Conservation (phyloP, 1,139 yeast genomes). For the Blastobotrys niveus region DNA sequence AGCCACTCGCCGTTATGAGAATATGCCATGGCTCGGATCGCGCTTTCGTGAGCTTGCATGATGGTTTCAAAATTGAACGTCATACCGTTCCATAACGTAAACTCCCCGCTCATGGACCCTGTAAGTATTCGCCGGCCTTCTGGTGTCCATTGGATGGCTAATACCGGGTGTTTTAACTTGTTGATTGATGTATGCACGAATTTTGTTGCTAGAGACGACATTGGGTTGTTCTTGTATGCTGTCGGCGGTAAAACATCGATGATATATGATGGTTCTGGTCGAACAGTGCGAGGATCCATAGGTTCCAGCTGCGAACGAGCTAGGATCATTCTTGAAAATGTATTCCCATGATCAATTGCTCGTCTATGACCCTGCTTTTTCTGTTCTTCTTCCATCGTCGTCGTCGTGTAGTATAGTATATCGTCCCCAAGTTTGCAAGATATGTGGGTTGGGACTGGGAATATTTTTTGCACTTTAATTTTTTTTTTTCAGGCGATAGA, state of each 20-base stretch:
- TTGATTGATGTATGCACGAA: constrained; percentile 88
- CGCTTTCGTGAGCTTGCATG: constrained; percentile 96
- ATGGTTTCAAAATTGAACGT: constrained; percentile 94
- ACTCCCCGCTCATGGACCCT: constrained; percentile 91
- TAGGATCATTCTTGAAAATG: constrained; percentile 68
- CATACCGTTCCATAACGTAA: constrained; percentile 95
- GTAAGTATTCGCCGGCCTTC: constrained; percentile 88
- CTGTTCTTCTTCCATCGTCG: constrained; percentile 5
- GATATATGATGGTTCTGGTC: constrained; percentile 75
- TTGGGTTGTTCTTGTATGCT: constrained; percentile 52
- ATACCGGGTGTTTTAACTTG: constrained; percentile 86
- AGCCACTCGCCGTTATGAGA: constrained; percentile 94
- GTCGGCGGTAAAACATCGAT: constrained; percentile 68
- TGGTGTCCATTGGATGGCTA: constrained; percentile 92
- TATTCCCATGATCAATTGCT: constrained; percentile 84
- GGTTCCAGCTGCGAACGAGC: constrained; percentile 43
- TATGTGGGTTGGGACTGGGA: neutral
- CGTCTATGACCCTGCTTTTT: constrained; percentile 55
- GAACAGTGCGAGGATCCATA: constrained; percentile 47
- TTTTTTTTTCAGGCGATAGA: neutral
- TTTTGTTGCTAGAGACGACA: constrained; percentile 54
- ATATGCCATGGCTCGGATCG: constrained; percentile 73
- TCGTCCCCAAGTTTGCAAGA: neutral
- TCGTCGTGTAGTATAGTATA: neutral
- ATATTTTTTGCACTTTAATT: constrained; percentile 1